Evolutionary conservation across 1,139 yeast genomes (phyloP).

Genomic region (Candida sp.): DNA sequence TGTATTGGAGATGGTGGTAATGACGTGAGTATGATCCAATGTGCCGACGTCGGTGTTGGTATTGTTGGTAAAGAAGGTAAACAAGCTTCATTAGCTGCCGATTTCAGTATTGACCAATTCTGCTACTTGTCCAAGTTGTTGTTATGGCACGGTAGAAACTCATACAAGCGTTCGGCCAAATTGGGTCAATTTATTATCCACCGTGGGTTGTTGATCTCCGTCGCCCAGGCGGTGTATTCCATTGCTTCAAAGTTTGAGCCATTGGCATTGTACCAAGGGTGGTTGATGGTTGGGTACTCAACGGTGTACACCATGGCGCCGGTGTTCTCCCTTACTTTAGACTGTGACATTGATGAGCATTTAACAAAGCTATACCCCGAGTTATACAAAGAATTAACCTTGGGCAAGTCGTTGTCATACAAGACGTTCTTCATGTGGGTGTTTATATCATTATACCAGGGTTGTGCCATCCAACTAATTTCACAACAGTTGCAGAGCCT

Average conservation of each 20-base stretch:
- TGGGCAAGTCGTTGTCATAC: conserved; percentile 85
- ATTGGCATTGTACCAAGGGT: conserved; percentile 91
- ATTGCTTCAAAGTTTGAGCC: conserved; percentile 91
- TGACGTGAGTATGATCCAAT: conserved; percentile 98
- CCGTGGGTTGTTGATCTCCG: conserved; percentile 91
- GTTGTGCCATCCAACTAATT: conserved; percentile 77
- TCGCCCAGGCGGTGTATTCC: conserved; percentile 96
- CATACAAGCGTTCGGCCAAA: conserved; percentile 94
- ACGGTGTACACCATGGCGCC: conserved; percentile 99
- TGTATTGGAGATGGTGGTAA: conserved; percentile 99
- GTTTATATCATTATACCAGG: conserved; percentile 86
- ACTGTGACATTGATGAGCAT: conserved; percentile 90
- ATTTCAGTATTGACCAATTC: conserved; percentile 92
- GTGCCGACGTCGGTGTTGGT: conserved; percentile 99
- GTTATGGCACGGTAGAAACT: conserved; percentile 98
- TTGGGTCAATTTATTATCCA: conserved; percentile 96
- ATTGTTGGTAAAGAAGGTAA: conserved; percentile 99
- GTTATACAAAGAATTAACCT: conserved; percentile 88
- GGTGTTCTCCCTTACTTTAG: conserved; percentile 90
- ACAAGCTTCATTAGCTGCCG: conserved; percentile 98
- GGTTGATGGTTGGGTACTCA: conserved; percentile 98
- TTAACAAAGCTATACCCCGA: conserved; percentile 94
- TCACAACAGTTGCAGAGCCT: conserved; percentile 79
- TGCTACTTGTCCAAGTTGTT: conserved; percentile 85
- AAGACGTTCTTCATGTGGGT: conserved; percentile 94